phyloP scores from a whole-genome alignment of 1,284 basidiomycete genomes.

The Ustanciosporium gigantosporum region DNA sequence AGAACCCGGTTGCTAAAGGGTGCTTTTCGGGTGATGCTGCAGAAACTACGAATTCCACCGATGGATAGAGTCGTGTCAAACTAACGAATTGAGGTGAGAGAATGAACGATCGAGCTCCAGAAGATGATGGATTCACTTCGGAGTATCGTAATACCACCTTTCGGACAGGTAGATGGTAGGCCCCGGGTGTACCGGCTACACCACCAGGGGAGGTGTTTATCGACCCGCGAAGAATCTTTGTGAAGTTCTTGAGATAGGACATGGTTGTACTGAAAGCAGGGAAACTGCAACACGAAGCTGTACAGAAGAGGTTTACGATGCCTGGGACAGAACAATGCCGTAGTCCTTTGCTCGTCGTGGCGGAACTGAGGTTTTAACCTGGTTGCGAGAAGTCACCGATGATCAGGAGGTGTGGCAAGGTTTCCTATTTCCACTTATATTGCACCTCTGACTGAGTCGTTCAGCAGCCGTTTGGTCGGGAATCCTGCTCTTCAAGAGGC shows the following conservation, averaged over 20 bases:
- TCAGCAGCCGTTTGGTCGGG: no score
- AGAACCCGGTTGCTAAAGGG: constrained; percentile 16
- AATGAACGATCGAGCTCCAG: constrained; percentile 7
- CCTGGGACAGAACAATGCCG: no score
- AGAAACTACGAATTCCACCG: constrained; percentile 23
- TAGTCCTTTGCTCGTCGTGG: no score
- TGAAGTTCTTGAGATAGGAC: constrained; percentile 29
- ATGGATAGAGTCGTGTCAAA: constrained; percentile 5
- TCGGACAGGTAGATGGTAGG: constrained; percentile 21
- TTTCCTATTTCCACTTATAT: no score
- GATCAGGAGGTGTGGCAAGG: no score
- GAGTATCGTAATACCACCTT: constrained; percentile 35
- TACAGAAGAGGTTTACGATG: no score
- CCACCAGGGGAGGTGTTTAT: constrained; percentile 6
- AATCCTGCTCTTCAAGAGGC: no score
- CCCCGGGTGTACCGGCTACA: not conserved
- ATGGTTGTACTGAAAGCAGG: not conserved
- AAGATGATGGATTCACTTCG: constrained; percentile 9
- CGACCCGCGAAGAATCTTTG: constrained; percentile 19
- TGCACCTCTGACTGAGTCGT: no score
- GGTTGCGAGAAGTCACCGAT: no score
- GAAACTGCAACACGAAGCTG: no score
- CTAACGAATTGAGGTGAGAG: constrained; percentile 3
- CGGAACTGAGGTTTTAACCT: no score
- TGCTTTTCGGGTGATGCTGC: constrained; percentile 6